Percentiles rank a stretch among this genome's conserved stretches.
These are phyloP conservation scores for Cytospora piceicola DNA, from an alignment of 2,329 filamentous ascomycete species.

Conservation along the genomic window DNA sequence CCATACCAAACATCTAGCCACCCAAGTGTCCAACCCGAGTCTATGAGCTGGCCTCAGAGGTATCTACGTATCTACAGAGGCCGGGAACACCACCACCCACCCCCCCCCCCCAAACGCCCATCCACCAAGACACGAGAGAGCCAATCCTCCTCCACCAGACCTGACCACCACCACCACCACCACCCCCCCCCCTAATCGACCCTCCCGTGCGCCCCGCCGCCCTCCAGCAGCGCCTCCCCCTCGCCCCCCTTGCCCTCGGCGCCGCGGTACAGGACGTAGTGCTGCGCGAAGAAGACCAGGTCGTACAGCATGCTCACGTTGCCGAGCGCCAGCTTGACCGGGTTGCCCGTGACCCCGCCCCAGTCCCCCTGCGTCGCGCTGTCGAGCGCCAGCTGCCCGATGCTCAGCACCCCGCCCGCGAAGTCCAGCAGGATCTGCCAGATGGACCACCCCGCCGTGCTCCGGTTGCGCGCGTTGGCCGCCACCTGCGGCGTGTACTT, in stretches of 20 bases:
- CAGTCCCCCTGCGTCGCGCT: conserved; percentile 84
- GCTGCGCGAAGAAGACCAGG: conserved; percentile 82
- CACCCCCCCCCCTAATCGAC: conserved; percentile 36
- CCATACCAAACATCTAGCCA: background rate
- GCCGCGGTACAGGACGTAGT: conserved; percentile 75
- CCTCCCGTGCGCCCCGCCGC: conserved; percentile 39
- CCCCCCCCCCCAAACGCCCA: too few species aligned
- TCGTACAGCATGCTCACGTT: conserved; percentile 89
- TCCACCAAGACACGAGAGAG: background rate
- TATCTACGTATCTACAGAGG: background rate
- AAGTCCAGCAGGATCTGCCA: conserved; percentile 83
- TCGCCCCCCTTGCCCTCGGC: conserved; percentile 40
- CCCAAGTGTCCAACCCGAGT: background rate
- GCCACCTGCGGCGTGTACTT: conserved; percentile 91
- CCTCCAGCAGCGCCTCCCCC: conserved; percentile 43
- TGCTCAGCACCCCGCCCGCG: conserved; percentile 77
- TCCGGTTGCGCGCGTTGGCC: conserved; percentile 82
- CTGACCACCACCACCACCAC: too few species aligned
- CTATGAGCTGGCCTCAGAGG: background rate
- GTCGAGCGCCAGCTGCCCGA: conserved; percentile 82
- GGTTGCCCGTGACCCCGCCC: conserved; percentile 89
- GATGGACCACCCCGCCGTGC: conserved; percentile 88
- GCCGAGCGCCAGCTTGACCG: conserved; percentile 84
- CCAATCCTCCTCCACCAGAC: too few species aligned
- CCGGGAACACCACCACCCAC: background rate